Percentiles rank a stretch among this genome's conserved stretches.
phyloP scores from a whole-genome alignment of 2,329 filamentous ascomycete species.

The Pseudocercospora cruenta region DNA sequence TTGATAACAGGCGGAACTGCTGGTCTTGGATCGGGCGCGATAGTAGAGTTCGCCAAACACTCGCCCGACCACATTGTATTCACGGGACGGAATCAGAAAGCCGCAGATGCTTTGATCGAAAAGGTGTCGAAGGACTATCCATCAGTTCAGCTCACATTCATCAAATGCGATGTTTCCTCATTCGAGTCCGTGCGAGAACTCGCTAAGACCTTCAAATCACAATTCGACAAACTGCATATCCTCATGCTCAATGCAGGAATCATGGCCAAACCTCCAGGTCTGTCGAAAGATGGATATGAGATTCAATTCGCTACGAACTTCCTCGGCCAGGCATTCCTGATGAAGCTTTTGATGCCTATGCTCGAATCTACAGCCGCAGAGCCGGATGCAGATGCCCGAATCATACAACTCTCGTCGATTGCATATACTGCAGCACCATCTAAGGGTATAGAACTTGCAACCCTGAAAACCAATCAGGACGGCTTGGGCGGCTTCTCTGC shows the following conservation, averaged over 20 bases:
- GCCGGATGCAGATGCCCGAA: constrained; percentile 48
- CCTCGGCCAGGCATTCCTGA: constrained; percentile 36
- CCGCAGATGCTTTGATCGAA: constrained; percentile 46
- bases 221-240: constrained; percentile 45
- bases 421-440: constrained; percentile 7
- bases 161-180: constrained; percentile 56
- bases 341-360: constrained; percentile 31
- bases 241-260: constrained; percentile 51
- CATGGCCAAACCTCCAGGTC: constrained; percentile 31
- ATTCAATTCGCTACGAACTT: constrained; percentile 42
- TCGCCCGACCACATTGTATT: constrained; percentile 52
- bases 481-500: constrained; percentile 21
- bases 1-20: constrained; percentile 52
- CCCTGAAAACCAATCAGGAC: background rate
- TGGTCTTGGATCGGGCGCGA: constrained; percentile 52
- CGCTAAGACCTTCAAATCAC: constrained; percentile 36
- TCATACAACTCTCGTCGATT: constrained; percentile 39
- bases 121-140: constrained; percentile 44
- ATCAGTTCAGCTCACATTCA: constrained; percentile 45
- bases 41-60: constrained; percentile 50
- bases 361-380: constrained; percentile 48
- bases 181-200: constrained; percentile 53
- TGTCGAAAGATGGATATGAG: constrained; percentile 44
- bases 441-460: constrained; percentile 9
- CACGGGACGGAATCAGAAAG: constrained; percentile 48